A percentile compares a stretch with the other conserved stretches of the same genome.
Conservation (phyloP, 2,329 filamentous ascomycete genomes). For the Trichoderma endophyticum region DNA sequence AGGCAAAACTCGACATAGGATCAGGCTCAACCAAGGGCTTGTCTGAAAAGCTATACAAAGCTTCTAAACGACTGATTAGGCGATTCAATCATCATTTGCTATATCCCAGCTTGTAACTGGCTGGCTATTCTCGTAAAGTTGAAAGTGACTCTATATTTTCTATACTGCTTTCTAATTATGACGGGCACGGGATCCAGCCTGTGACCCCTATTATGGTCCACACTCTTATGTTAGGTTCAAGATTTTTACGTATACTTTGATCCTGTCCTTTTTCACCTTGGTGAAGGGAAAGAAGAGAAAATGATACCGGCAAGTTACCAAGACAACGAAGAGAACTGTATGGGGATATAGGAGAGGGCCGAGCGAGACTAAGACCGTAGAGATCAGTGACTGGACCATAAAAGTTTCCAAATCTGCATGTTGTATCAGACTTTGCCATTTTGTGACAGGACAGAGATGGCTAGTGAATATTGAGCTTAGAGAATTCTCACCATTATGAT, state of each 20-base stretch:
- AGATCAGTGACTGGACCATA: neutral
- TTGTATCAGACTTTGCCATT: neutral
- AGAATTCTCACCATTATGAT: neutral
- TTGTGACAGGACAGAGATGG: neutral
- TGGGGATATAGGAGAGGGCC: neutral
- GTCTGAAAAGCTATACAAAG: neutral
- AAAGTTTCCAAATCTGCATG: neutral
- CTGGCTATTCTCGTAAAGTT: neutral
- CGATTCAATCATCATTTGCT: too few relatives aligned
- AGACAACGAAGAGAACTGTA: neutral
- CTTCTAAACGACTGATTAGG: neutral
- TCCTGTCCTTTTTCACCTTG: neutral
- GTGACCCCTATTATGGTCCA: neutral
- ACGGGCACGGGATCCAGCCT: neutral
- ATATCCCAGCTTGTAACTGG: neutral
- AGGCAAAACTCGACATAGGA: neutral
- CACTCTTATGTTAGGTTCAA: neutral
- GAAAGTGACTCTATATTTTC: neutral
- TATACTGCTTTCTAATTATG: neutral
- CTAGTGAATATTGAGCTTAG: neutral
- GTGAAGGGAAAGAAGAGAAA: neutral
- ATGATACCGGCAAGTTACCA: neutral
- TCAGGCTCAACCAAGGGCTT: neutral
- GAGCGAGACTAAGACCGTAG: neutral
- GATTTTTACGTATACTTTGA: neutral